Percentiles rank a stretch among this genome's conserved stretches.
Conservation (phyloP, 345 rosid genomes). For the Brassica incana region DNA sequence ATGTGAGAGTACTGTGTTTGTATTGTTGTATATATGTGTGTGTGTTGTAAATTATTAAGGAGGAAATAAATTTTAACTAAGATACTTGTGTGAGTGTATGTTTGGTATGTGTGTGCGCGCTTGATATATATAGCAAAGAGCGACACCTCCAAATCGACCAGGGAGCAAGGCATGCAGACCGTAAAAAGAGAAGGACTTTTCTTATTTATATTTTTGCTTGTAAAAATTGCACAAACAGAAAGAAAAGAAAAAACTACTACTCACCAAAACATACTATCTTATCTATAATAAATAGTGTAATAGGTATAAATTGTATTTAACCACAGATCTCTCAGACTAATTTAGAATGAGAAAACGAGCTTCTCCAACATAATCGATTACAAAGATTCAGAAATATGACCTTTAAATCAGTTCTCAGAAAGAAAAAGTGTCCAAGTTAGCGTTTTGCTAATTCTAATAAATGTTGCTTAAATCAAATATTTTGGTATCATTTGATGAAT, state of each 20-base stretch:
- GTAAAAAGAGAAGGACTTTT: constrained; percentile 15
- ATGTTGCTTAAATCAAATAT: background rate
- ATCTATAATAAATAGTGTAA: background rate
- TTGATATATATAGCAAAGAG: constrained; percentile 26
- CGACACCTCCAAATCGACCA: background rate
- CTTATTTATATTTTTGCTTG: background rate
- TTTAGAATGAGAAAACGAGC: background rate
- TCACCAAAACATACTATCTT: background rate
- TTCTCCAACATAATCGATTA: background rate
- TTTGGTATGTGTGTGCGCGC: background rate
- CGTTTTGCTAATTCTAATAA: background rate
- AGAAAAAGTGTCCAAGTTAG: background rate
- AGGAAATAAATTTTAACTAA: background rate
- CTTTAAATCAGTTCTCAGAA: background rate
- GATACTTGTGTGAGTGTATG: constrained; percentile 15
- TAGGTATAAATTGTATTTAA: background rate
- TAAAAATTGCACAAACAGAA: background rate
- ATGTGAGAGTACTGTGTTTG: background rate
- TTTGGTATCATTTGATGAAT: background rate
- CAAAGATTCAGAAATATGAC: background rate
- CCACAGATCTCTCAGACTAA: background rate
- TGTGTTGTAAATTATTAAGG: background rate
- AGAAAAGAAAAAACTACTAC: background rate
- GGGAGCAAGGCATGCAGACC: constrained; percentile 27
- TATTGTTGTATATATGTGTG: background rate